Evolutionary conservation across 2,329 filamentous ascomycete species (phyloP), one percentile per base, ranked within the genome.

Genomic region (Albophoma yamanashiensis): DNA sequence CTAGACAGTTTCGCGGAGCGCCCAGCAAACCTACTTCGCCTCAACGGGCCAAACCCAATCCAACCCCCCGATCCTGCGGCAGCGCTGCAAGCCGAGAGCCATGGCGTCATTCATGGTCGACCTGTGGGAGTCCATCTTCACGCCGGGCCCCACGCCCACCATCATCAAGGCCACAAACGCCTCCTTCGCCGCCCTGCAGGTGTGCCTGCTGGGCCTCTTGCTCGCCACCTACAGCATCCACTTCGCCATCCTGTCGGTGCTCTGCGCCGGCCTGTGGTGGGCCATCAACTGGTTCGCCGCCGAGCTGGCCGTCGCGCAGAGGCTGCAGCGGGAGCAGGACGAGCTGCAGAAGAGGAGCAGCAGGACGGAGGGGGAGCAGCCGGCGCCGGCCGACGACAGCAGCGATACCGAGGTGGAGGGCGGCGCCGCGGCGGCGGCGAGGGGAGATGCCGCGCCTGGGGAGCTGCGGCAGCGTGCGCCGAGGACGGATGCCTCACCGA

Each of bases 281-380:
- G 85, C 89, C 60, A 92, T 97, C 76, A 97, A 97, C 82, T 99
- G 94, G 94, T 97, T 99, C 70, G 92, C 91, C 59, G 76, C 77
- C 55, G 93, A 86, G 76, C 71, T 86, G 56, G 76, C 75, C 62
- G 70, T 71, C 57, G 77, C 77, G 43, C 71, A 76, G 67, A 66
- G 62, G n/a, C 66, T 65, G 40, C 70, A 75, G 67, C 67, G 62
- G 59, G 61, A 66, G 56, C 70, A 65, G 63, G 62, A 76, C 60
- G 70, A 66, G 60, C 63, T 66, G 57, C 66, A 66, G 31, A 15
- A 12, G 39, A 50, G 34, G 40, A n/a, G 14, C 4, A 27, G 12
- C 22, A 12, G 15, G 39, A 47, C 7, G 34, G 17, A 11, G 31
- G 52, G 20, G 17, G 62, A 59, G 70, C 17, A 9, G 25, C 25